Conservation (phyloP, 2,329 filamentous ascomycete species). For the Neurospora sp. region DNA sequence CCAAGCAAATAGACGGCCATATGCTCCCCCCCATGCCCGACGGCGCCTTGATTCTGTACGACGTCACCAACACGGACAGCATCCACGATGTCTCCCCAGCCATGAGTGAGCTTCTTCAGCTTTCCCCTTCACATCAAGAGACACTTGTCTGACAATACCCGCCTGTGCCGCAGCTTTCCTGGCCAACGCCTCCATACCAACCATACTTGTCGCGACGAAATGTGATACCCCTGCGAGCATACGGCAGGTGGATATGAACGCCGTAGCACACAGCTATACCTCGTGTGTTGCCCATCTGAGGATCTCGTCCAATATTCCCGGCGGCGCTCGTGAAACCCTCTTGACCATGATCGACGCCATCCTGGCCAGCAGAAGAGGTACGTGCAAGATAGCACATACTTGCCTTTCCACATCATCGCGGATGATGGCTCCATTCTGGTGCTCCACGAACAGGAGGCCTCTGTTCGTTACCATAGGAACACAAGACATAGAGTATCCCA, state of each 20-base stretch:
- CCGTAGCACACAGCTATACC: conserved; percentile 53
- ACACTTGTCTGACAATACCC: background rate
- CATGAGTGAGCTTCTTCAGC: conserved; percentile 54
- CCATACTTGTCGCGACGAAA: conserved; percentile 79
- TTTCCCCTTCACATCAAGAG: background rate
- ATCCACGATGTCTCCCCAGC: conserved; percentile 65
- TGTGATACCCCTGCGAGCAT: conserved; percentile 67
- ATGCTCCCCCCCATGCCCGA: conserved; percentile 65
- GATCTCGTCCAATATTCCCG: conserved; percentile 59
- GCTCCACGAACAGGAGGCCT: background rate
- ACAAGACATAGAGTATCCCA: background rate
- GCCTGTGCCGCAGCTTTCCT: conserved; percentile 52
- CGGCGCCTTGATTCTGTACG: conserved; percentile 77
- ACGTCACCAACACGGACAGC: conserved; percentile 70
- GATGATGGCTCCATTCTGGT: conserved; percentile 1
- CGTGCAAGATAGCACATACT: conserved; percentile 23
- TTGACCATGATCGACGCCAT: conserved; percentile 65
- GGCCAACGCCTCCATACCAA: conserved; percentile 62
- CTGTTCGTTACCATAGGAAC: background rate
- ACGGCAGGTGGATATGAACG: conserved; percentile 61
- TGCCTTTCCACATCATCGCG: background rate
- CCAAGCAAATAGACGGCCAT: conserved; percentile 58
- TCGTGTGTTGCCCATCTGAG: conserved; percentile 64
- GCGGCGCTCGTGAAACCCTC: conserved; percentile 67
- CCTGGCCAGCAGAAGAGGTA: conserved; percentile 59